These are phyloP conservation scores for Rhodotorula toruloides DNA, from an alignment of 768 basidiomycete species.

Conservation along the genomic window DNA sequence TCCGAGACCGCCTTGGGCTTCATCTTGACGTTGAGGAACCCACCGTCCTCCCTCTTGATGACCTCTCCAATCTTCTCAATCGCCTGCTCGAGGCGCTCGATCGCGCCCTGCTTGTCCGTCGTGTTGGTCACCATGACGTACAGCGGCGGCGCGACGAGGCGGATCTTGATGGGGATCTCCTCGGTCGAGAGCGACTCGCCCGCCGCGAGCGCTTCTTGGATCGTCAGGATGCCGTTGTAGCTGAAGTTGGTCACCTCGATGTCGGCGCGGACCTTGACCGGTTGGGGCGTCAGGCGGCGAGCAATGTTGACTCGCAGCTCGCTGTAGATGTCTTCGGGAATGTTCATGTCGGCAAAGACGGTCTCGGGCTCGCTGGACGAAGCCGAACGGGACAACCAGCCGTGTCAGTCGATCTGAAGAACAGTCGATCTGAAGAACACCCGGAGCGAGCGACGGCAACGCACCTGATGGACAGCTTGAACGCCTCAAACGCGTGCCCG, in stretches of 20 bases:
- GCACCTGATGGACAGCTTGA: slow-evolving; percentile 91
- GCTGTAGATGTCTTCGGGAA: slow-evolving; percentile 68
- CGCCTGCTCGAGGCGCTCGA: slow-evolving; percentile 87
- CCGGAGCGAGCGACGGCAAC: slow-evolving; percentile 42
- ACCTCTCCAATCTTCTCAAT: slow-evolving; percentile 81
- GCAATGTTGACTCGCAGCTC: slow-evolving; percentile 76
- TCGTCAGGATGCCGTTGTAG: slow-evolving; percentile 91
- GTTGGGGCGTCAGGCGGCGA: slow-evolving; percentile 90
- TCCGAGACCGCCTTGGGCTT: slow-evolving; percentile 99
- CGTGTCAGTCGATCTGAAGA: not conserved
- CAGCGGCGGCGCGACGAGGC: slow-evolving; percentile 89
- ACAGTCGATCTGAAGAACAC: too few relatives aligned
- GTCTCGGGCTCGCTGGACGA: slow-evolving; percentile 61
- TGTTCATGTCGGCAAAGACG: slow-evolving; percentile 56
- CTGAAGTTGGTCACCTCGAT: slow-evolving; percentile 96
- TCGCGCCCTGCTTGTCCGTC: slow-evolving; percentile 91
- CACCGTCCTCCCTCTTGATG: slow-evolving; percentile 79
- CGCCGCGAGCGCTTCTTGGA: slow-evolving; percentile 80
- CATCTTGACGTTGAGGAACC: slow-evolving; percentile 89
- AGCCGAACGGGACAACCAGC: not conserved
- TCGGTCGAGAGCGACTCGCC: slow-evolving; percentile 81
- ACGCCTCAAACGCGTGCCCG: slow-evolving; percentile 94
- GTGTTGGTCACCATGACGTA: slow-evolving; percentile 94
- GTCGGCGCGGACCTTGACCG: slow-evolving; percentile 96
- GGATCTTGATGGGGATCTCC: slow-evolving; percentile 91